Evolutionary conservation across 2,329 filamentous ascomycete genomes (phyloP).

Genomic region (Leptographium galeiforme): DNA sequence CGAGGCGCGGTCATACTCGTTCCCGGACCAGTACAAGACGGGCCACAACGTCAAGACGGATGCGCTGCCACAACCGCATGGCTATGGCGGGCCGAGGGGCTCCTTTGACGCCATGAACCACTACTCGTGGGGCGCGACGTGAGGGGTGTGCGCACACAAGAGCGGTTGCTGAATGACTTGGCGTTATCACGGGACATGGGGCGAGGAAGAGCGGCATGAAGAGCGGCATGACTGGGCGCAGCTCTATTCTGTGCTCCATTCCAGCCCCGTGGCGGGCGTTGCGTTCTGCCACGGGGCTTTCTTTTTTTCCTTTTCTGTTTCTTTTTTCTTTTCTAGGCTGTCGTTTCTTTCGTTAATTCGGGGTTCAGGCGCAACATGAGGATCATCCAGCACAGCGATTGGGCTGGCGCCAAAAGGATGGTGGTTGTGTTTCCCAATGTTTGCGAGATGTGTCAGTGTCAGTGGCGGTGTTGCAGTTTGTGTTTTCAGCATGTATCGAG

Average conservation of each 20-base stretch:
- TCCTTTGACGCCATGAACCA: conserved; percentile 38
- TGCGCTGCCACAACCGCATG: conserved; percentile 23
- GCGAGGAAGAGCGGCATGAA: background rate
- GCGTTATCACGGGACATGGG: background rate
- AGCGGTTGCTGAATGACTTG: background rate
- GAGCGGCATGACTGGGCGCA: background rate
- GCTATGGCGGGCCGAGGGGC: conserved; percentile 26
- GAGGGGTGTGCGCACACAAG: background rate
- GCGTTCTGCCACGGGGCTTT: background rate
- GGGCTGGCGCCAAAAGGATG: conserved; percentile 13
- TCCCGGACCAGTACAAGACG: conserved; percentile 34
- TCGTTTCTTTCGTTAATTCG: background rate
- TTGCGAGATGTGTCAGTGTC: background rate
- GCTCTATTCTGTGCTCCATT: background rate
- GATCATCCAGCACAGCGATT: conserved; percentile 13
- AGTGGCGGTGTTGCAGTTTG: background rate
- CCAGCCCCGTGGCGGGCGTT: background rate
- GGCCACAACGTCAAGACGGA: conserved; percentile 20
- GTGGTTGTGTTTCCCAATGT: conserved; percentile 1
- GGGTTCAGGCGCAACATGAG: conserved; percentile 7
- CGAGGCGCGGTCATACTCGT: conserved; percentile 33
- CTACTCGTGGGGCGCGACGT: conserved; percentile 43
- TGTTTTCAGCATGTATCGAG: background rate
- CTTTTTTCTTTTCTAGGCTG: conserved; percentile 1
- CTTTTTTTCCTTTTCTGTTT: background rate